Conservation (phyloP, 129 eudicot species). For the Erigeron canadensis region DNA sequence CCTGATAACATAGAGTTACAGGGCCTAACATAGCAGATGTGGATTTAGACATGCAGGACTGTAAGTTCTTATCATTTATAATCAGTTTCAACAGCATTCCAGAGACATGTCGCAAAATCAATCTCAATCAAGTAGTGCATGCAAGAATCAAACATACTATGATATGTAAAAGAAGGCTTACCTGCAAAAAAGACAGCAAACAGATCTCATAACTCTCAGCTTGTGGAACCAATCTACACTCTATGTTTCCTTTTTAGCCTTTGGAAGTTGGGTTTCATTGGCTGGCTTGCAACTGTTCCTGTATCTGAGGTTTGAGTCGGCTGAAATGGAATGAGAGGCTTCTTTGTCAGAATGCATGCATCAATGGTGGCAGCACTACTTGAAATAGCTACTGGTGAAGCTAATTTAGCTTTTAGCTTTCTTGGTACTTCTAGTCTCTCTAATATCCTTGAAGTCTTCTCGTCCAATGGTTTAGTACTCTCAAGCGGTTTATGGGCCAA, state of each 20-base stretch:
- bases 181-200: conserved; percentile 25
- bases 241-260: conserved; percentile 64
- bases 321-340: conserved; percentile 68
- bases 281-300: conserved; percentile 54
- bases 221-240: conserved; percentile 8
- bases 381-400: conserved; percentile 48
- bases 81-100: conserved; percentile 23
- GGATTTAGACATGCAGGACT: conserved; percentile 5
- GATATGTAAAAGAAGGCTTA: conserved; percentile 20
- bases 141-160: conserved; percentile 2
- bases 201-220: conserved; percentile 24
- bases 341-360: conserved; percentile 41
- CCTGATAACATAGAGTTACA: background rate
- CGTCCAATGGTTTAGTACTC: conserved; percentile 55
- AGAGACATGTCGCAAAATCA: background rate
- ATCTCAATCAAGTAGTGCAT: conserved; percentile 3
- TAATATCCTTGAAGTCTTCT: conserved; percentile 73
- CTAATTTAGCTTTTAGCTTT: conserved; percentile 61
- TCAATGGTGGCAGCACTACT: conserved; percentile 37
- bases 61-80: conserved; percentile 21
- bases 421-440: conserved; percentile 87
- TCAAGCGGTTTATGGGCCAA: conserved; percentile 37
- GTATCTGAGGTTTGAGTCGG: conserved; percentile 42
- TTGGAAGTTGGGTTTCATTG: conserved; percentile 77
- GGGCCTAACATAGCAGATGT: background rate